Evolutionary conservation across 2,329 filamentous ascomycete species (phyloP), one percentile per base, ranked within the genome.

Genomic region (Fusarium solani-melongenae): DNA sequence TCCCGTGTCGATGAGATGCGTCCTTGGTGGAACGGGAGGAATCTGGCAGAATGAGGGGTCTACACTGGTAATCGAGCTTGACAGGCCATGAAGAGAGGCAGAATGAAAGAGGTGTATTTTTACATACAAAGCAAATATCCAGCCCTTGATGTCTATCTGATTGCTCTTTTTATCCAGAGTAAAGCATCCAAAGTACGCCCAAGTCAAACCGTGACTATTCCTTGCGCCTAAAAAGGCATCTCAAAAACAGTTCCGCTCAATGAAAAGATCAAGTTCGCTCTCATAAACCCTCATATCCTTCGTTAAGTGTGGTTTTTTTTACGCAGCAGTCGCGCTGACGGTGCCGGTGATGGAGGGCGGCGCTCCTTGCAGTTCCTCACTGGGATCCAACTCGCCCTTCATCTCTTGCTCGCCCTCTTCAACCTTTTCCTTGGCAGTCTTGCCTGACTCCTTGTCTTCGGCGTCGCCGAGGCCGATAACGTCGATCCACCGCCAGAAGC

Each of bases 401-500:
- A 83, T 82, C 36, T 77, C 71, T 36, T 77, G 68, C n/a, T 84
- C 82, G 9, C 77, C 77, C 11, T 82, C 79, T 22, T 83, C 82
- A 12, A 83, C 78, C 70, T 82, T 78, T 62, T 81, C 67, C 12
- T 74, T 64, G 2, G 75, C 69, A 0, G 80, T 77, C 74, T 82
- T 81, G 60, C 78, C 80, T 5, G 67, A 75, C 10, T 76, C 77
- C 10, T 74, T 70, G 4, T 81, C 79, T 8, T 69, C 77, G 3
- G 75, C 67, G 2, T 81, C 79, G 0, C 82, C 88, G 70, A 89
- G 81, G 9, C 88, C 88, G 4, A 88, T 83, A 22, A 86, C 81
- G 58, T 90, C 86, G 68, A 90, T 85, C 85, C 85, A 88, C 46
- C 81, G 78, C 89, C 89, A 91, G 62, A 83, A 81, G 4, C 84